Percentiles rank a stretch among this genome's conserved stretches.
Conservation (phyloP, 1,139 yeast species). For the Debaryomyces sp. region DNA sequence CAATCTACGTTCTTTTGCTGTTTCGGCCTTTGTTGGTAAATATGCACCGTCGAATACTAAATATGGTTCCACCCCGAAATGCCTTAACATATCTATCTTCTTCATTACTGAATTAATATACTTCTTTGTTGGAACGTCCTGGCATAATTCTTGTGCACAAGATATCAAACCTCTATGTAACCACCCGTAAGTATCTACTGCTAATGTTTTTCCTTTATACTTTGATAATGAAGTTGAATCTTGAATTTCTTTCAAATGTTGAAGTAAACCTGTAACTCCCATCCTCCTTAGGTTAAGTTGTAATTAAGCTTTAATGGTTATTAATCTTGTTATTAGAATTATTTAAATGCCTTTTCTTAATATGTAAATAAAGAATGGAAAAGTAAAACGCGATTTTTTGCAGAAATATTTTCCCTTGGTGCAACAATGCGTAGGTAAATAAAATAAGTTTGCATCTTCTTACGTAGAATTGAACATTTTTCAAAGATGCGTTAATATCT, state of each 20-base stretch:
- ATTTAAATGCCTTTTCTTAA: not conserved
- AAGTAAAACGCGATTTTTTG: not conserved
- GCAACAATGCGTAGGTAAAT: not conserved
- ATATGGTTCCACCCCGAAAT: conserved; percentile 77
- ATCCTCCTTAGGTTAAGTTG: conserved; percentile 29
- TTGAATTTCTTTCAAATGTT: conserved; percentile 75
- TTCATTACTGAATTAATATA: conserved; percentile 64
- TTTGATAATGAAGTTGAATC: conserved; percentile 56
- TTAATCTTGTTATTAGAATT: not conserved
- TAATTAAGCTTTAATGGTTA: too few species aligned
- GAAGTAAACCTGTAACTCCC: conserved; percentile 84
- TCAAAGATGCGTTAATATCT: not conserved
- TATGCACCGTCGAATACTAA: conserved; percentile 94
- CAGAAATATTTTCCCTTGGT: not conserved
- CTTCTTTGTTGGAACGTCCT: conserved; percentile 67
- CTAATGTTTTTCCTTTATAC: conserved; percentile 76
- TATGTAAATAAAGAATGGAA: not conserved
- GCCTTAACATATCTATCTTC: conserved; percentile 64
- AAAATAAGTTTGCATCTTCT: not conserved
- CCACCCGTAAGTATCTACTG: conserved; percentile 97
- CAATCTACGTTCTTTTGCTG: conserved; percentile 65
- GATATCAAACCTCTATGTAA: conserved; percentile 82
- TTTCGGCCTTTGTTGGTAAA: conserved; percentile 75
- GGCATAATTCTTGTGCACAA: conserved; percentile 83
- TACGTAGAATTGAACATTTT: not conserved